These are phyloP conservation scores for Leucaena leucocephala DNA, from an alignment of 306 rosid genomes.

Conservation along the genomic window DNA sequence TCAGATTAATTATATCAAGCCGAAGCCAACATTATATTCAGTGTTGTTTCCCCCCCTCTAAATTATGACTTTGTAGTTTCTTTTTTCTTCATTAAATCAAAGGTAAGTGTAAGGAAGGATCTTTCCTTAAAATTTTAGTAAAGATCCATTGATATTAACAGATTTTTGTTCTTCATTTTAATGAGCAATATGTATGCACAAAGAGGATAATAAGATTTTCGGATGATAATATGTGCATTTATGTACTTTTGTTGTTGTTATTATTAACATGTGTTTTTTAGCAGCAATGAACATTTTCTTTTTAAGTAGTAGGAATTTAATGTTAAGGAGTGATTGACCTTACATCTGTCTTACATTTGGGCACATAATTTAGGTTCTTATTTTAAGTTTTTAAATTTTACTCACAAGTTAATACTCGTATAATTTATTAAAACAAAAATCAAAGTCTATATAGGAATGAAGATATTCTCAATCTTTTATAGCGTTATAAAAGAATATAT, in stretches of 20 bases:
- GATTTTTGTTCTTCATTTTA: neutral
- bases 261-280: neutral
- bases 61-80: constrained; percentile 7
- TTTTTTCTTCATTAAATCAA: neutral
- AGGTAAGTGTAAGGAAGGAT: neutral
- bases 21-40: neutral
- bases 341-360: neutral
- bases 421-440: neutral
- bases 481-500: no score
- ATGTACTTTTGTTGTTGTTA: neutral
- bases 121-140: neutral
- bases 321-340: neutral
- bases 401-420: neutral
- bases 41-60: neutral
- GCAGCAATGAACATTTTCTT: neutral
- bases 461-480: neutral
- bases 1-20: neutral
- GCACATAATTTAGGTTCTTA: neutral
- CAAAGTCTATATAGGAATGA: neutral
- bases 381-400: neutral
- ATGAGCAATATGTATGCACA: neutral
- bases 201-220: neutral
- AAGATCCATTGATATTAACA: neutral
- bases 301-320: neutral
- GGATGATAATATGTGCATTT: neutral